Evolutionary conservation across 129 eudicot genomes (phyloP).

Genomic region (Silybum marianum): DNA sequence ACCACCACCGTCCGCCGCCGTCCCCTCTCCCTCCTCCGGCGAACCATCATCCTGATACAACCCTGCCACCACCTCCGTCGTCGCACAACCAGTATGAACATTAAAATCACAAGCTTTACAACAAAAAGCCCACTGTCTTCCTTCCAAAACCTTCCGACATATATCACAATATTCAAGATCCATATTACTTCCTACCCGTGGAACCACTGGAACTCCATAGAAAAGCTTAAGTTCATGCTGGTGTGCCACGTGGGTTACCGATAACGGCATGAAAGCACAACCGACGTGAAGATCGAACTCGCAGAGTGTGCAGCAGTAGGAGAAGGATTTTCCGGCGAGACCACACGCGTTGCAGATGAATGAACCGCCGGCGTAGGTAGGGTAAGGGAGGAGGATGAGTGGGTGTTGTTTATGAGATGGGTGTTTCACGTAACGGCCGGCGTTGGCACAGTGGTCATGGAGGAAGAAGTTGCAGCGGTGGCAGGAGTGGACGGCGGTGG

Average conservation of each 20-base stretch:
- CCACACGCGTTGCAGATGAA: conserved; percentile 72
- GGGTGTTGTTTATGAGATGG: conserved; percentile 63
- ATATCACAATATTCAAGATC: conserved; percentile 41
- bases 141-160: conserved; percentile 41
- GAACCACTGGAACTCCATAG: conserved; percentile 26
- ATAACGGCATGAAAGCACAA: conserved; percentile 61
- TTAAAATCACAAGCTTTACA: conserved; percentile 59
- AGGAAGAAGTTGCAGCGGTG: conserved; percentile 65
- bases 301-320: conserved; percentile 59
- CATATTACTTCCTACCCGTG: conserved; percentile 1
- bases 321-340: conserved; percentile 42
- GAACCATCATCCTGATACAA: conserved; percentile 49
- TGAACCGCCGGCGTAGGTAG: conserved; percentile 61
- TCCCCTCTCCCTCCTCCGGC: not conserved
- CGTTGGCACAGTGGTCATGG: conserved; percentile 70
- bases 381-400: conserved; percentile 59
- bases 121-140: conserved; percentile 45
- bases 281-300: conserved; percentile 67
- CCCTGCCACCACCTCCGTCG: conserved; percentile 65
- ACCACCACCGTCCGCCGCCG: not conserved
- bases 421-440: conserved; percentile 58
- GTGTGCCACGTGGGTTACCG: conserved; percentile 50
- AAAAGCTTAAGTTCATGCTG: conserved; percentile 47
- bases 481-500: conserved; percentile 54
- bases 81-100: conserved; percentile 60